Base-by-base conservation (phyloP, 2,329 filamentous ascomycete species). In the Fonsecaea erecta region DNA sequence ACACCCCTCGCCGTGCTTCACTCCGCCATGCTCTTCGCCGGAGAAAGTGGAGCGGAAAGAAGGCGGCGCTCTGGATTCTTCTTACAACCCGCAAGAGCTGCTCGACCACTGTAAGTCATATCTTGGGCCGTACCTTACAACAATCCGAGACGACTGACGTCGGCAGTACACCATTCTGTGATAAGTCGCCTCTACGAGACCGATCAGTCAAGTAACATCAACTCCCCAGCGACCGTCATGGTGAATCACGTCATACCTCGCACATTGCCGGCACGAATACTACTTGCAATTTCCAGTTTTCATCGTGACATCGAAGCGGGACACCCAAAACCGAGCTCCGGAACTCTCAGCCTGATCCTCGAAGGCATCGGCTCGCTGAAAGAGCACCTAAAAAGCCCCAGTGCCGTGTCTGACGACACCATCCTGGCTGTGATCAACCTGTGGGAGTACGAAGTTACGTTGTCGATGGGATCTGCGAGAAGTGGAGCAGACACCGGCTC, bases 381-480 rank as follows among this genome's bases (percentile, higher is more conserved):
- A 48, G 52, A 65, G 30, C 57, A 61, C 18, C 52, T 65, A n/a
- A 37, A 57, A 32, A 51, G 24, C 8, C 52, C 57, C 16, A 43
- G 52, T 40, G 57, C 32, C 16, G 32, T 65, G 8, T 52, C 40
- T 32, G 63, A 60, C 16, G 57, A 65, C 37, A 56, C 32, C 12
- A 61, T 65, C 18, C 32, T 65, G 16, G 46, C 63, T 11, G 58
- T 65, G 52, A 43, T 54, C 52, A 43, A 30, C 18, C 40, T 65
- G 21, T 65, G 63, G 63, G 43, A 28, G 18, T 65, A 65, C 28
- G 63, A 65, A 43, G 63, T 53, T n/a, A 54, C 53, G 32, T 52
- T 65, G 26, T 32, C 30, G 21, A 61, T 61, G 32, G 57, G 52
- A 16, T 34, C 40, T 37, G 7, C 43, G 16, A 21, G 34, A 24